A percentile compares a stretch with the other conserved stretches of the same genome.
These are phyloP conservation scores for Escallonia herrerae DNA, from an alignment of 129 eudicot species.

Conservation along the genomic window DNA sequence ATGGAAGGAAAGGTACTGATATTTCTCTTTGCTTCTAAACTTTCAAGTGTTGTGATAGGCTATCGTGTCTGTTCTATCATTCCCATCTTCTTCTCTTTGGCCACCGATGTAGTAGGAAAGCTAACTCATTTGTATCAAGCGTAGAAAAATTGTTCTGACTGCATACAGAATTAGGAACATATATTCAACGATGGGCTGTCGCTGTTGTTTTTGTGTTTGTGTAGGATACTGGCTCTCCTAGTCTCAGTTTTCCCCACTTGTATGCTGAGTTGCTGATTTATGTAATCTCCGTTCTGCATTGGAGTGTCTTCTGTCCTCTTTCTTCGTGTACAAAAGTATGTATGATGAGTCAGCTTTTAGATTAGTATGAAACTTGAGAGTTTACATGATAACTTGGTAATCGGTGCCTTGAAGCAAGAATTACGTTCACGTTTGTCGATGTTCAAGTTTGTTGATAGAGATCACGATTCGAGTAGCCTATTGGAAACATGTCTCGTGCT, in stretches of 20 bases:
- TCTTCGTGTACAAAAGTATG: too few species aligned
- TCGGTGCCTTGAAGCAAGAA: too few species aligned
- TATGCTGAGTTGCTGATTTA: slow-evolving; percentile 3
- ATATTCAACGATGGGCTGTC: neutral
- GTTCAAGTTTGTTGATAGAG: too few species aligned
- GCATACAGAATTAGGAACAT: neutral
- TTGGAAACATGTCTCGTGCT: too few species aligned
- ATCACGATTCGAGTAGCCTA: too few species aligned
- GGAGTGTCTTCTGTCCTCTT: too few species aligned
- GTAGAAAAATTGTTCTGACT: neutral
- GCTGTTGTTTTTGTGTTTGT: neutral
- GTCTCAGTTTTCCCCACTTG: neutral
- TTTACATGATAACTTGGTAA: too few species aligned
- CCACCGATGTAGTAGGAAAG: neutral
- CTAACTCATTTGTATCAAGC: neutral
- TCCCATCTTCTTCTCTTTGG: neutral
- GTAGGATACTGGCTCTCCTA: neutral
- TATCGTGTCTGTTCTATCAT: neutral
- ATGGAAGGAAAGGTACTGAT: too few species aligned
- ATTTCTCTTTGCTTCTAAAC: neutral
- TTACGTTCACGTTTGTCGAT: too few species aligned
- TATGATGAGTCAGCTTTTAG: too few species aligned
- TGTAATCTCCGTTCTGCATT: too few species aligned
- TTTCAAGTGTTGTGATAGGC: neutral
- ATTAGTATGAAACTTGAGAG: too few species aligned